Base-by-base conservation (phyloP, 1,284 basidiomycete genomes). In the Boletus calvinii region DNA sequence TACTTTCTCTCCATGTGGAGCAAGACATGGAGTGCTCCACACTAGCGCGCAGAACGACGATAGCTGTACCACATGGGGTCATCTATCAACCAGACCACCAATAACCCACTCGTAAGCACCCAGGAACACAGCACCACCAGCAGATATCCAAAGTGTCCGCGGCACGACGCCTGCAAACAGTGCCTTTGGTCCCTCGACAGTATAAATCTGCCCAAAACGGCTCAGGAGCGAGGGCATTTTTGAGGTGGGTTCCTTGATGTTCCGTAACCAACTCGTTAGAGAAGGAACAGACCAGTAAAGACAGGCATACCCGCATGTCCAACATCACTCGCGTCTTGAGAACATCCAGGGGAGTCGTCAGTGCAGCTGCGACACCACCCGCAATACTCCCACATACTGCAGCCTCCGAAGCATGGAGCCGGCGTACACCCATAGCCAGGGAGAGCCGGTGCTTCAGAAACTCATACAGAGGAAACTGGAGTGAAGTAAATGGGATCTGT, bases 281-380 rank as follows among this genome's bases (percentile, higher is more conserved):
- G 36, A 13, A 38, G 12, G 9, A 42, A 39, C 13, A 34, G 17
- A 64, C 18, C 45, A 46, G 45, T 46, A 38, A 32, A 26, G 39
- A 24, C 1, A 20, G 17, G 67, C 83, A 50, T 62, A 92, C 92
- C 60, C 84, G 77, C 50, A 88, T 77, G 64, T 97, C 92, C 11
- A 99, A 80, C 97, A 99, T 99, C 47, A 98, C 91, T 13, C 97
- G 81, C 2, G 96, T 99, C 72, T 99, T 99, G 53, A 98, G 81
- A 3, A 99, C 97, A 64, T 99, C 97, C 17, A 99, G 75, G 0
- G 97, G 97, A 0, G 97, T 99, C 0, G 97, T 99, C 36, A 90
- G 62, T 0, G 89, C 90, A 0, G 95, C 96, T 3, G 95, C 94
- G 15, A 92, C 77, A 0, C 90, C 94, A 12, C 97, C 97, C 0